Evolutionary conservation across 306 rosid species (phyloP).

Genomic region (Nissolia schottii): DNA sequence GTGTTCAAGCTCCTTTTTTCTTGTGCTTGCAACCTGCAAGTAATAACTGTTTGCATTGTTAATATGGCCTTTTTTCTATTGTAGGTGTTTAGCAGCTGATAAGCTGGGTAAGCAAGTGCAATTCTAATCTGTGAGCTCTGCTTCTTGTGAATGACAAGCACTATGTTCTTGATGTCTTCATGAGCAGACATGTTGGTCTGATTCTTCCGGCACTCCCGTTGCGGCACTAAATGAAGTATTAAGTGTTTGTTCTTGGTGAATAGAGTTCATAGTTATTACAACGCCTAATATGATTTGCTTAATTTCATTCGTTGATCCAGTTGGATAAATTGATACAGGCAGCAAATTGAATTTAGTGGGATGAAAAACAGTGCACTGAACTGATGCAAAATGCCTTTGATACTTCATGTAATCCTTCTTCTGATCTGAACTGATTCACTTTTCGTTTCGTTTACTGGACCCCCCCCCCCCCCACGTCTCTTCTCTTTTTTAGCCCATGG

Average conservation of each 20-base stretch:
- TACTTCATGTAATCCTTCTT: slow-evolving; percentile 15
- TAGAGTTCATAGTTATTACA: slow-evolving; percentile 1
- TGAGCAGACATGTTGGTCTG: neutral
- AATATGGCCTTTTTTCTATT: neutral
- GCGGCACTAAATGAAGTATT: neutral
- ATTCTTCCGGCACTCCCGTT: slow-evolving; percentile 6
- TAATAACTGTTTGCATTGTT: neutral
- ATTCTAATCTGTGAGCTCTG: neutral
- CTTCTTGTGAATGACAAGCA: slow-evolving; percentile 16
- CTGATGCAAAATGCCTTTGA: neutral
- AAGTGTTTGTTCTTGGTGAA: neutral
- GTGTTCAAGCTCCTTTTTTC: neutral
- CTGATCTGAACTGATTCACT: neutral
- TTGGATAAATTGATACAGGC: neutral
- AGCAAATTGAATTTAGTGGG: slow-evolving; percentile 10
- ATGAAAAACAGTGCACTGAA: neutral
- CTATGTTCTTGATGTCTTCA: neutral
- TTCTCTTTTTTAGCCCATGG: neutral
- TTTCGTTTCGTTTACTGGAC: too few relatives aligned
- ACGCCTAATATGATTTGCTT: slow-evolving; percentile 2
- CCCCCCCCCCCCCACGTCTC: too few relatives aligned
- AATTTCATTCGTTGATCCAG: slow-evolving; percentile 17
- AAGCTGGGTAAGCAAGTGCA: neutral
- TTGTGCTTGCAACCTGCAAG: neutral
- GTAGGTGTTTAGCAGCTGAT: slow-evolving; percentile 13